phyloP scores from a whole-genome alignment of 345 rosid genomes.

The Salix koriyanagi region DNA sequence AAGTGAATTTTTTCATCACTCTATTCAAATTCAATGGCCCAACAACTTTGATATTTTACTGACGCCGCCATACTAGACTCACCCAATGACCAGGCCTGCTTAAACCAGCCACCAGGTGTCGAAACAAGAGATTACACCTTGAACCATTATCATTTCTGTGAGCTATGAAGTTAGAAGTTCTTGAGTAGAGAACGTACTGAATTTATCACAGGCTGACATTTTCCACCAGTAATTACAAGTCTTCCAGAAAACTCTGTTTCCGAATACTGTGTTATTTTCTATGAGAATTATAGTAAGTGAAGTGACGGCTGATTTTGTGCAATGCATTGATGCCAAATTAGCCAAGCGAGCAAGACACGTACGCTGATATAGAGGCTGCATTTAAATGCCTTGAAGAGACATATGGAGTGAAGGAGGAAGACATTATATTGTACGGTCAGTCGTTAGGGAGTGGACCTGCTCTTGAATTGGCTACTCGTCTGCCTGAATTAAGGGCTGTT shows the following conservation, averaged over 20 bases:
- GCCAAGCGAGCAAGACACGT: constrained; percentile 89
- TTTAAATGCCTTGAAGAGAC: constrained; percentile 61
- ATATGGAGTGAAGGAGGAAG: constrained; percentile 61
- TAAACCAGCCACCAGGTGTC: neutral
- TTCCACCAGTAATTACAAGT: neutral
- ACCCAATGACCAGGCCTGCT: neutral
- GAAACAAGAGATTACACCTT: neutral
- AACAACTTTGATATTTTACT: too few relatives aligned
- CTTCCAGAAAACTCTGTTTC: neutral
- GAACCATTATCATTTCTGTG: too few relatives aligned
- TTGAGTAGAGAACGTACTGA: neutral
- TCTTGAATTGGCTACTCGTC: constrained; percentile 60
- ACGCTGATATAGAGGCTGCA: constrained; percentile 83
- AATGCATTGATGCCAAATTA: constrained; percentile 2
- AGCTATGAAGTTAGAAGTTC: neutral
- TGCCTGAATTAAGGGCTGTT: constrained; percentile 64
- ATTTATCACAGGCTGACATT: neutral
- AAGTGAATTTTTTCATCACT: too few relatives aligned
- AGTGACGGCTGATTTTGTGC: neutral
- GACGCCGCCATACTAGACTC: neutral
- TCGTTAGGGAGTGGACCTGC: constrained; percentile 92
- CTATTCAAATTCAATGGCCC: neutral
- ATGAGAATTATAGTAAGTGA: neutral
- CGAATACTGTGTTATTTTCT: neutral
- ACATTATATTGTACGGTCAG: constrained; percentile 73